Percentiles rank a stretch among this genome's conserved stretches.
phyloP scores from a whole-genome alignment of 2,329 filamentous ascomycete species.

The Penicillium griseofulvum region DNA sequence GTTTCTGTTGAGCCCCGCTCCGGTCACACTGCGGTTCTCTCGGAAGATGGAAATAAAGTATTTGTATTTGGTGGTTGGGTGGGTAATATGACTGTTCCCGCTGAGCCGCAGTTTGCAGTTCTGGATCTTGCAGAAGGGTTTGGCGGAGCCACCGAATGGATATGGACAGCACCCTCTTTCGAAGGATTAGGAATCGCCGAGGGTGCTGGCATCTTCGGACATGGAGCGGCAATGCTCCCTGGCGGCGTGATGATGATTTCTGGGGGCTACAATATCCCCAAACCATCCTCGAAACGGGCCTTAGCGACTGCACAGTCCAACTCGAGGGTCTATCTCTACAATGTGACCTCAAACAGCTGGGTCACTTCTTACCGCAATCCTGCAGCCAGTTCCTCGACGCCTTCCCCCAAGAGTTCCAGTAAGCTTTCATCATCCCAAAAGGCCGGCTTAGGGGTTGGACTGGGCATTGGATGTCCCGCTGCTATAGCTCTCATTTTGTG shows the following conservation, averaged over 20 bases:
- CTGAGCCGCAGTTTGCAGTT: slow-evolving; percentile 76
- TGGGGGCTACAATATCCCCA: slow-evolving; percentile 56
- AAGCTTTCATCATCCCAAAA: slow-evolving; percentile 41
- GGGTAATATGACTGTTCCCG: slow-evolving; percentile 71
- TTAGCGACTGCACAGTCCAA: slow-evolving; percentile 35
- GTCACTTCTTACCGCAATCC: slow-evolving; percentile 56
- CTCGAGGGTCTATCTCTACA: slow-evolving; percentile 57
- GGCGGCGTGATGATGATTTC: slow-evolving; percentile 61
- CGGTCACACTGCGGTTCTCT: slow-evolving; percentile 81
- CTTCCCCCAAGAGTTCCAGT: slow-evolving; percentile 13
- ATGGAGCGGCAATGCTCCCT: slow-evolving; percentile 60
- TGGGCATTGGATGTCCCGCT: slow-evolving; percentile 62
- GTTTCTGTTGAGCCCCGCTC: slow-evolving; percentile 71
- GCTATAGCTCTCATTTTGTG: slow-evolving; percentile 49
- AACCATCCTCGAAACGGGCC: slow-evolving; percentile 39
- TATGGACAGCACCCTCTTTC: slow-evolving; percentile 42
- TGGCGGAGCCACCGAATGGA: slow-evolving; percentile 51
- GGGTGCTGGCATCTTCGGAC: slow-evolving; percentile 57
- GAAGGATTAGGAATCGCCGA: slow-evolving; percentile 41
- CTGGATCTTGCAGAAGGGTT: slow-evolving; percentile 73
- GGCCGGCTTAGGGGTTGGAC: slow-evolving; percentile 62
- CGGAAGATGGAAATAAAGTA: slow-evolving; percentile 72
- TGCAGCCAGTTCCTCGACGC: neutral
- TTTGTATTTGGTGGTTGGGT: slow-evolving; percentile 91
- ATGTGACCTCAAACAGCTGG: slow-evolving; percentile 61